These are phyloP conservation scores for Sporopachydermia lactativora DNA, from an alignment of 805 yeast species.

Conservation along the genomic window DNA sequence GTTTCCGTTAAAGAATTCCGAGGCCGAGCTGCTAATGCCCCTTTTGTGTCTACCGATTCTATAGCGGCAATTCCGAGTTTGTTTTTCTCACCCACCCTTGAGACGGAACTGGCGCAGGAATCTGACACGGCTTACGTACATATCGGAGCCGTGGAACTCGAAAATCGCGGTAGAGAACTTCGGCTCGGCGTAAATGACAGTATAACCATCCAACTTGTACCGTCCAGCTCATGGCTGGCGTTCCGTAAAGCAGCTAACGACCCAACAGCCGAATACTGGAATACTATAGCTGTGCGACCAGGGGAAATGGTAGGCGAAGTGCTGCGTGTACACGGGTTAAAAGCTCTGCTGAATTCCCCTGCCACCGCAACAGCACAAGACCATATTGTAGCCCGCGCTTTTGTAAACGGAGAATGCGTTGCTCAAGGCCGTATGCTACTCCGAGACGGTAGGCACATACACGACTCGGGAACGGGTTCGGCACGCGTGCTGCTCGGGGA, in stretches of 20 bases:
- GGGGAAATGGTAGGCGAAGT: slow-evolving; percentile 63
- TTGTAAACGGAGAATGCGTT: slow-evolving; percentile 44
- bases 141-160: neutral
- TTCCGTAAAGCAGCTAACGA: slow-evolving; percentile 64
- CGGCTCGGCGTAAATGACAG: slow-evolving; percentile 15
- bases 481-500: too few species aligned
- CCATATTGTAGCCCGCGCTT: slow-evolving; percentile 38
- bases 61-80: neutral
- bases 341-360: slow-evolving; percentile 23
- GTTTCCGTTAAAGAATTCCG: slow-evolving; percentile 64
- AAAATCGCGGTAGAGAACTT: slow-evolving; percentile 3
- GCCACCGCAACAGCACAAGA: slow-evolving; percentile 27
- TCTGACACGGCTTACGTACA: neutral
- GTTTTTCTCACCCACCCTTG: neutral
- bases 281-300: slow-evolving; percentile 56
- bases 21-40: slow-evolving; percentile 24
- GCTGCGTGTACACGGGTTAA: slow-evolving; percentile 47
- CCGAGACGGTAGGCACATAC: slow-evolving; percentile 9
- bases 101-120: neutral
- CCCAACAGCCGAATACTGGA: slow-evolving; percentile 38
- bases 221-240: slow-evolving; percentile 34
- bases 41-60: slow-evolving; percentile 43
- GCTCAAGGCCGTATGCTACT: slow-evolving; percentile 43
- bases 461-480: slow-evolving; percentile 7
- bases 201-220: slow-evolving; percentile 38